These are phyloP conservation scores for Gomphus sp. DNA, from an alignment of 1,284 basidiomycete genomes.

Conservation along the genomic window DNA sequence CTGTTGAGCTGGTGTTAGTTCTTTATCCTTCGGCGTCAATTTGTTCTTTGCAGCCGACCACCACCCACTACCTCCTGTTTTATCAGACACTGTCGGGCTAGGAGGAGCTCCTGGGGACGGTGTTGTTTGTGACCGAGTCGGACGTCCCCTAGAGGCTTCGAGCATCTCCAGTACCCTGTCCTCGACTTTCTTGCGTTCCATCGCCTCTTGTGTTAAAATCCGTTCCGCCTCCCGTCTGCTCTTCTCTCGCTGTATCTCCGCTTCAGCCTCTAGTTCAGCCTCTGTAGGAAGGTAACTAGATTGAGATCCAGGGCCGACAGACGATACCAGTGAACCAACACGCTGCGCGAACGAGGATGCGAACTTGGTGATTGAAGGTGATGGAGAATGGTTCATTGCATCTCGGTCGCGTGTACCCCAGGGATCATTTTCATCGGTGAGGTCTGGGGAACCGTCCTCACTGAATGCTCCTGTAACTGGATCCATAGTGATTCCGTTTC, in stretches of 20 bases:
- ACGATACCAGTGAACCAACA: slow-evolving; percentile 52
- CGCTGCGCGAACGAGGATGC: slow-evolving; percentile 63
- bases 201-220: slow-evolving; percentile 61
- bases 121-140: slow-evolving; percentile 43
- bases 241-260: slow-evolving; percentile 60
- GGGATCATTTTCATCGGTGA: slow-evolving; percentile 31
- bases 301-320: slow-evolving; percentile 34
- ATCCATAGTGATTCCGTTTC: slow-evolving; percentile 46
- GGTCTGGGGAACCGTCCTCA: slow-evolving; percentile 38
- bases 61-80: slow-evolving; percentile 46
- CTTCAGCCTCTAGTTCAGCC: slow-evolving; percentile 71
- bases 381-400: slow-evolving; percentile 46
- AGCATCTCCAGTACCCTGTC: slow-evolving; percentile 68
- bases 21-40: slow-evolving; percentile 73
- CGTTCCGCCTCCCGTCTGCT: slow-evolving; percentile 66
- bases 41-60: slow-evolving; percentile 61
- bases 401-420: slow-evolving; percentile 27
- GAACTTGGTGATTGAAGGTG: slow-evolving; percentile 60
- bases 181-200: slow-evolving; percentile 56
- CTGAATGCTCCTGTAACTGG: slow-evolving; percentile 40
- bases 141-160: slow-evolving; percentile 25
- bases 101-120: slow-evolving; percentile 36
- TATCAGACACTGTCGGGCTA: slow-evolving; percentile 52
- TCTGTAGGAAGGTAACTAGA: slow-evolving; percentile 44
- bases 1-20: slow-evolving; percentile 73